These are phyloP conservation scores for Didymella pomorum DNA, from an alignment of 2,329 filamentous ascomycete species.

Conservation along the genomic window DNA sequence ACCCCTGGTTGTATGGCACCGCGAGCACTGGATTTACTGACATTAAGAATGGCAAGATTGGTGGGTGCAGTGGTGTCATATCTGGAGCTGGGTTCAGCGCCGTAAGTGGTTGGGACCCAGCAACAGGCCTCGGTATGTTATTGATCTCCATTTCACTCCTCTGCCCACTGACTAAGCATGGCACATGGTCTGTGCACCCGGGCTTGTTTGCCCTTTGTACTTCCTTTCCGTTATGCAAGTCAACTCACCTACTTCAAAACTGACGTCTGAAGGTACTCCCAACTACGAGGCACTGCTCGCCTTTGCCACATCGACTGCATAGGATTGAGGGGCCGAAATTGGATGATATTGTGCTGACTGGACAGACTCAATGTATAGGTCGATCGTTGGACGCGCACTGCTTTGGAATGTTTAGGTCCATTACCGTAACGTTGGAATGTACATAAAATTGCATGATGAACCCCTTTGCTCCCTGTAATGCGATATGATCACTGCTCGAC, in stretches of 20 bases:
- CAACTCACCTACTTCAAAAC: too few species aligned
- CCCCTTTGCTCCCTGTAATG: constrained; percentile 15
- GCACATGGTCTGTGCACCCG: too few species aligned
- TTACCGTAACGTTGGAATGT: neutral
- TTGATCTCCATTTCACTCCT: too few species aligned
- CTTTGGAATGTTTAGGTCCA: too few species aligned
- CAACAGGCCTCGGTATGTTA: constrained; percentile 59
- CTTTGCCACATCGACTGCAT: constrained; percentile 25
- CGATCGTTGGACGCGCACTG: neutral
- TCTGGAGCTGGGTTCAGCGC: constrained; percentile 28
- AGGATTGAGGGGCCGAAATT: neutral
- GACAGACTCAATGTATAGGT: neutral
- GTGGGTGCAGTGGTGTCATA: constrained; percentile 32
- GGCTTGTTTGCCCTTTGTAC: too few species aligned
- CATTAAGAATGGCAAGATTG: constrained; percentile 48
- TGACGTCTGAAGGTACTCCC: constrained; percentile 60
- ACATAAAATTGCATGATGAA: constrained; percentile 3
- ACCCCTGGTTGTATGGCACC: constrained; percentile 54
- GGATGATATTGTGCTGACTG: neutral
- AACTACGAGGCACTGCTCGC: constrained; percentile 47
- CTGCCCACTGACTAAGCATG: too few species aligned
- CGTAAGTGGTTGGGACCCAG: constrained; percentile 55
- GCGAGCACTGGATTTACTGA: constrained; percentile 50
- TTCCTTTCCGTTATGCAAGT: too few species aligned
- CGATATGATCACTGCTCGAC: neutral